Percentiles rank a stretch among this genome's conserved stretches.
These are phyloP conservation scores for Verticillium nubilum DNA, from an alignment of 2,329 filamentous ascomycete species.

Conservation along the genomic window DNA sequence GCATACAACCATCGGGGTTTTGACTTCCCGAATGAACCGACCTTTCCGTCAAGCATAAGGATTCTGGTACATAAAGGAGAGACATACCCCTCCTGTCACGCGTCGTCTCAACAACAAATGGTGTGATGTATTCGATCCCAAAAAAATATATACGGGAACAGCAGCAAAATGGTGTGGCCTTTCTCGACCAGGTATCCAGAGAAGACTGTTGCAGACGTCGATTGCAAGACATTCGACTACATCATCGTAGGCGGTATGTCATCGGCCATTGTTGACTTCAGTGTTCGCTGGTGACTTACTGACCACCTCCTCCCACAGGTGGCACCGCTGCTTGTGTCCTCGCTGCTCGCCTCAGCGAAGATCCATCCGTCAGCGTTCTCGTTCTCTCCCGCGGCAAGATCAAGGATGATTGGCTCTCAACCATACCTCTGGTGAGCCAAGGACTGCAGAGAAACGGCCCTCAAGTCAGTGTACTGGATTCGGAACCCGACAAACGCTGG, in stretches of 20 bases:
- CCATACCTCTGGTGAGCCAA: conserved; percentile 24
- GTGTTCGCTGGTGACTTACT: neutral
- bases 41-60: neutral
- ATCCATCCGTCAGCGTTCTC: conserved; percentile 28
- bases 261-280: neutral
- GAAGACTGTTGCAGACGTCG: conserved; percentile 13
- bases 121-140: neutral
- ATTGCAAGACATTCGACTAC: conserved; percentile 33
- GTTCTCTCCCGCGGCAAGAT: conserved; percentile 28
- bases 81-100: neutral
- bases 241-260: conserved; percentile 33
- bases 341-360: conserved; percentile 36
- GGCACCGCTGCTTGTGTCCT: conserved; percentile 42
- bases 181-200: conserved; percentile 19
- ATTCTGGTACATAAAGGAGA: neutral
- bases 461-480: conserved; percentile 18
- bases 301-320: conserved; percentile 16
- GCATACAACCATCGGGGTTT: neutral
- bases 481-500: conserved; percentile 18
- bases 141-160: neutral
- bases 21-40: neutral
- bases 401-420: conserved; percentile 19
- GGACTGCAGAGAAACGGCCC: conserved; percentile 13
- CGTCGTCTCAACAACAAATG: neutral
- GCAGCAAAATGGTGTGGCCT: conserved; percentile 15